These are phyloP conservation scores for Macrophomina tecta DNA, from an alignment of 2,329 filamentous ascomycete genomes.

Conservation along the genomic window DNA sequence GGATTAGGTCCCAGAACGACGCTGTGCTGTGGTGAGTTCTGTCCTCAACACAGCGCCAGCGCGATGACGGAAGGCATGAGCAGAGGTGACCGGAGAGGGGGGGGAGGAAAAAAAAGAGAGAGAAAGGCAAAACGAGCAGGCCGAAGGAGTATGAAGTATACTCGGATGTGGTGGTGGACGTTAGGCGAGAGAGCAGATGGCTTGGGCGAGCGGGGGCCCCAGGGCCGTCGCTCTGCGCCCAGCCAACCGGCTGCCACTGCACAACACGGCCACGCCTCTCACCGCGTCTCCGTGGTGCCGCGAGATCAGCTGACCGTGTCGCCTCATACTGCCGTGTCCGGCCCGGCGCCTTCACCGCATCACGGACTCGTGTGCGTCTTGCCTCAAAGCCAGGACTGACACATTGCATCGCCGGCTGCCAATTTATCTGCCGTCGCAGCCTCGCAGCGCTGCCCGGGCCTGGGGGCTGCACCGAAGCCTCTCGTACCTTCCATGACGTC, in stretches of 20 bases:
- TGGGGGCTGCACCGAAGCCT: background rate
- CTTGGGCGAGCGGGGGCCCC: background rate
- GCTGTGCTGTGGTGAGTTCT: background rate
- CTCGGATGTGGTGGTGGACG: background rate
- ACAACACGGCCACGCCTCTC: background rate
- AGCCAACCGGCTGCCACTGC: background rate
- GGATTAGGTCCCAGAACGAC: background rate
- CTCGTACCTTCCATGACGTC: slow-evolving; percentile 13
- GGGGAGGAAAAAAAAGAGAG: background rate
- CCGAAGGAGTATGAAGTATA: slow-evolving; percentile 3
- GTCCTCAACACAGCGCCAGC: background rate
- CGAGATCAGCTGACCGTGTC: slow-evolving; percentile 5
- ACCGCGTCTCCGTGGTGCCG: background rate
- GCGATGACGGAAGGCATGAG: background rate
- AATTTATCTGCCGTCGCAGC: background rate
- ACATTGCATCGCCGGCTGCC: background rate
- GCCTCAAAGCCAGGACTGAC: background rate
- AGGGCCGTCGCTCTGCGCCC: background rate
- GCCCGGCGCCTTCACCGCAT: too few relatives aligned
- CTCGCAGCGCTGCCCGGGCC: background rate
- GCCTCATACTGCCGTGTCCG: too few relatives aligned
- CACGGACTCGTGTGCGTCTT: too few relatives aligned
- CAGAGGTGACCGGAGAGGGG: too few relatives aligned
- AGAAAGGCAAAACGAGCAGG: background rate
- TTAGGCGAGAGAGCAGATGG: background rate